These are phyloP conservation scores for Epichloe hybrida DNA, from an alignment of 2,329 filamentous ascomycete genomes.

Conservation along the genomic window DNA sequence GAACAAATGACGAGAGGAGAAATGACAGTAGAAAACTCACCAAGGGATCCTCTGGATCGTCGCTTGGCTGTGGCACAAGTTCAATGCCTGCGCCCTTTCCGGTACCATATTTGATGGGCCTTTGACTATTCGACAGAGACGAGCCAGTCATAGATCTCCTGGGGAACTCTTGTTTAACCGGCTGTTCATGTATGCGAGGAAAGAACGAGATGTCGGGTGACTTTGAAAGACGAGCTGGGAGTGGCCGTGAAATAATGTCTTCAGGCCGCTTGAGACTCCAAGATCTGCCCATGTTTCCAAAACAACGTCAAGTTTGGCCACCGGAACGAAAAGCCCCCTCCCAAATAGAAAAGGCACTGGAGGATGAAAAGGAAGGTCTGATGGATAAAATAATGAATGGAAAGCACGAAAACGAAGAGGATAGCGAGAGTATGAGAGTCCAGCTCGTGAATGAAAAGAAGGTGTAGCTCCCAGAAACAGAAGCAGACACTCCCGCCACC, in stretches of 20 bases:
- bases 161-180: neutral
- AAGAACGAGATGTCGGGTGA: neutral
- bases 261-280: neutral
- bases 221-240: neutral
- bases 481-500: neutral
- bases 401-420: neutral
- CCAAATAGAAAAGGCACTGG: neutral
- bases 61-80: conserved; percentile 41
- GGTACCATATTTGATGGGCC: conserved; percentile 32
- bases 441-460: neutral
- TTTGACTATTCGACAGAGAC: conserved; percentile 9
- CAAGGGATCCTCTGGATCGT: conserved; percentile 39
- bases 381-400: neutral
- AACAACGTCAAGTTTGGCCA: neutral
- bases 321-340: neutral
- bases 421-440: neutral
- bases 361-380: neutral
- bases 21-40: conserved; percentile 21
- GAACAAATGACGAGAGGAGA: neutral
- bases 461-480: neutral
- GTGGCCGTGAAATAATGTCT: conserved; percentile 3
- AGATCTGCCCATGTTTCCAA: neutral
- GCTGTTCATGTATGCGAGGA: neutral
- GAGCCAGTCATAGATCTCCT: conserved; percentile 6
- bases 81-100: conserved; percentile 30